phyloP scores from a whole-genome alignment of 2,329 filamentous ascomycete species.

The Alternaria rosae region DNA sequence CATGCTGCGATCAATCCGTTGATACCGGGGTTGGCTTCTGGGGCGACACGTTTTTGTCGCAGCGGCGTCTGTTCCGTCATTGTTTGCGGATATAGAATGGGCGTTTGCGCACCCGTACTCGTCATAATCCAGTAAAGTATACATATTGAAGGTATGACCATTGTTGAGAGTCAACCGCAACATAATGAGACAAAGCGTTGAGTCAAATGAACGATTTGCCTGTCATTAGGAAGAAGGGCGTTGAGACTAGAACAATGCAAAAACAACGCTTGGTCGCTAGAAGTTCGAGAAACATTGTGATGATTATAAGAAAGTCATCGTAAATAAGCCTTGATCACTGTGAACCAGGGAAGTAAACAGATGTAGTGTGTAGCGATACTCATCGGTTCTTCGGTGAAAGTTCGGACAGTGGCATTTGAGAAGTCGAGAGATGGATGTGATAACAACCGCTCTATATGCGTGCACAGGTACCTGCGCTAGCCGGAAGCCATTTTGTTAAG shows the following conservation, averaged over 20 bases:
- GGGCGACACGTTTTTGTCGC: constrained; percentile 7
- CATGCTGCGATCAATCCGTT: constrained; percentile 30
- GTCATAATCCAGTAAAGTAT: background rate
- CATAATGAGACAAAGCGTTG: constrained; percentile 23
- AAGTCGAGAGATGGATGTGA: background rate
- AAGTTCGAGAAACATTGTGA: background rate
- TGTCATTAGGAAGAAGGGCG: background rate
- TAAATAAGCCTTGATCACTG: background rate
- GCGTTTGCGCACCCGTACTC: background rate
- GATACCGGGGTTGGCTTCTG: constrained; percentile 12
- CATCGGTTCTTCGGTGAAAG: background rate
- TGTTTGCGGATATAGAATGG: background rate
- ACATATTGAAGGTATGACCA: constrained; percentile 11
- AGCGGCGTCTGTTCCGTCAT: constrained; percentile 10
- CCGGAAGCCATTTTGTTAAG: background rate
- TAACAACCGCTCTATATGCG: background rate
- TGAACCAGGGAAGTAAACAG: background rate
- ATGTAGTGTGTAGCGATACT: background rate
- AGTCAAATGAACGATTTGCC: constrained; percentile 3
- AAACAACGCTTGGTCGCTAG: constrained; percentile 4
- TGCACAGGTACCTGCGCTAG: background rate
- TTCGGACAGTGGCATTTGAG: background rate
- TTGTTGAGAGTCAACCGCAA: constrained; percentile 7
- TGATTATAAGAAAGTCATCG: background rate
- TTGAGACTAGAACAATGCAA: constrained; percentile 13